Base-by-base conservation (phyloP, 2,329 filamentous ascomycete species). In the Penicillium sp. region DNA sequence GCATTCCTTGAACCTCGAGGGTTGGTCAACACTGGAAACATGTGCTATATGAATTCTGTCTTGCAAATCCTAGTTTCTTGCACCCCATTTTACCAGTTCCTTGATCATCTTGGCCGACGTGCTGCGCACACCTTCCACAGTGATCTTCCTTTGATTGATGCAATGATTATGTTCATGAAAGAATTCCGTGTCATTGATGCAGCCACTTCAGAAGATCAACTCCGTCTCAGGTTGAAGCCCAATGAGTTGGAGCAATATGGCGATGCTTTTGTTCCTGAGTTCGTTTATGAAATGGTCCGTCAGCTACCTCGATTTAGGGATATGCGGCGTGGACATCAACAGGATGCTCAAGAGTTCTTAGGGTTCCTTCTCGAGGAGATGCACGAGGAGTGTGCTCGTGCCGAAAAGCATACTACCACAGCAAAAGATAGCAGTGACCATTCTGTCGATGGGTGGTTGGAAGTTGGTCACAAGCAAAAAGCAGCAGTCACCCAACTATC, bases 41-140 rank as follows among this genome's bases (percentile, higher is more conserved):
- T 97, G 90, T 99, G 94, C 76, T 99, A 99, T 76, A 97, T 99
- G 94, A 99, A 97, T 79, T 97, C 94, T 60, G 93, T 97, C 72
- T 82, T 99, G 61, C 94, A 99, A 87, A 89, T 95, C 70, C 84
- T 99, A 67, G 84, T 97, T 62, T 97, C 92, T 71, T 97, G 92
- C 74, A 82, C 87, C 64, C 94, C 94, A 6, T 99, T 99, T 70
- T 97, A 96, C 74, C 86, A 92, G 68, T 97, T 99, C 69, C 76
- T 99, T 60, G 89, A 96, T 68, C 87, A 92, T 71, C 84, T 96
- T 56, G 85, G 90, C 71, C 90, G 90, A 72, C 87, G 88, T 66
- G 90, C 90, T 50, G 85, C 85, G 29, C 86, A 97, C 75, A 96
- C 88, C 69, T 96, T 99, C 80, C 96, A 97, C 75, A 95, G 90